Base-by-base conservation (phyloP, 2,329 filamentous ascomycete genomes). In the Diaporthe caulivora region DNA sequence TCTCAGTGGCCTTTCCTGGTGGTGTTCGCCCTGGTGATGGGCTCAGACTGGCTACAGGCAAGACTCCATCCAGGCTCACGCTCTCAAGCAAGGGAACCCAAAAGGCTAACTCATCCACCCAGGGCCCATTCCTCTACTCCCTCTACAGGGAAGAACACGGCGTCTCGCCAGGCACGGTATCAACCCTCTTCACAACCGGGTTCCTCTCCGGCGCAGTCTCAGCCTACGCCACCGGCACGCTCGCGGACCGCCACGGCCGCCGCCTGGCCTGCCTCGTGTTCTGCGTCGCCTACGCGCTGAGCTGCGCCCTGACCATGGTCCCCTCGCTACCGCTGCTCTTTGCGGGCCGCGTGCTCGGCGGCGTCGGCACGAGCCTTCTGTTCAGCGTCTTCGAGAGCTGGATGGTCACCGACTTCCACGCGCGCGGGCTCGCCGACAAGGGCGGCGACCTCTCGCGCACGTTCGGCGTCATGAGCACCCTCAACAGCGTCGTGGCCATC, bases 351-450 rank as follows among this genome's bases (percentile, higher is more conserved):
- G 79, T 88, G 0, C 83, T 90, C 5, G 88, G 88, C 29, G 90
- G 90, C 0, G 74, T 91, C 58, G 86, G 85, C 37, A 88, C 88
- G 44, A 90, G 88, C 34, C 79, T 91, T 53, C 83, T 91, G 40
- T 91, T 89, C 82, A 89, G 85, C 55, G 87, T 86, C 7, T 91
- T 91, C 75, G 89, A 92, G 79, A 89, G 87, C 76, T 92, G 89
- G 89, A 88, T 91, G 83, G 86, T 91, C 37, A 85, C 87, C 4
- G 88, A 90, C 75, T 89, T 86, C 75, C 84, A 87, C 74, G 81
- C 81, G 70, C 81, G 85, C 54, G 80, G 82, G 51, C 78, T 87
- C 40, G 82, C 82, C 37, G 80, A 82, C 15, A 80, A 78, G 29
- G 85, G 84, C 3, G 80, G 80, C 26, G 83, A 84, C 42, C 79